Evolutionary conservation across 2,329 filamentous ascomycete genomes (phyloP).

Genomic region (Fusarium beomiforme): DNA sequence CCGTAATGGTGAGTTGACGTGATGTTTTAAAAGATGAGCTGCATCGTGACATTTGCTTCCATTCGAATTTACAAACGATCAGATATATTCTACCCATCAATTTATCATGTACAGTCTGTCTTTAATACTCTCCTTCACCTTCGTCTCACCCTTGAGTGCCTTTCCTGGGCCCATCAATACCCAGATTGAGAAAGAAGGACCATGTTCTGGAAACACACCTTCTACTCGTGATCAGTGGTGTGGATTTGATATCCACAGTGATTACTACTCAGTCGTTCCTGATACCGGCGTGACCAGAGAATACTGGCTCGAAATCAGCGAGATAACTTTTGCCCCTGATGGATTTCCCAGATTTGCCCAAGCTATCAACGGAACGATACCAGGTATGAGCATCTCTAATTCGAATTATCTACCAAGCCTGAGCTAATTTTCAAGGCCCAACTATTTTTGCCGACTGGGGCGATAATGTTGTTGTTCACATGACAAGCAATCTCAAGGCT

Average conservation of each 20-base stretch:
- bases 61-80: background rate
- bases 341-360: slow-evolving; percentile 54
- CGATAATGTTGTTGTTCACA: slow-evolving; percentile 59
- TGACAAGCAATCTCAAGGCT: slow-evolving; percentile 58
- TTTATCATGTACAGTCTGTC: slow-evolving; percentile 12
- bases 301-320: slow-evolving; percentile 57
- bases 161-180: slow-evolving; percentile 6
- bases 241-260: slow-evolving; percentile 58
- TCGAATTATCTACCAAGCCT: background rate
- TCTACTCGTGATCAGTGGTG: slow-evolving; percentile 55
- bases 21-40: slow-evolving; percentile 10
- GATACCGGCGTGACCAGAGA: slow-evolving; percentile 63
- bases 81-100: background rate
- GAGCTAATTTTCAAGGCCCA: slow-evolving; percentile 51
- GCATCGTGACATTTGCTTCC: background rate
- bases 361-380: slow-evolving; percentile 67
- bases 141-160: slow-evolving; percentile 1
- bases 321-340: slow-evolving; percentile 56
- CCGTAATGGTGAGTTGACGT: background rate
- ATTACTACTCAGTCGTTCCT: slow-evolving; percentile 54
- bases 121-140: background rate
- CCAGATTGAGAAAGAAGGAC: slow-evolving; percentile 2
- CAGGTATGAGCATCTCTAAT: slow-evolving; percentile 48
- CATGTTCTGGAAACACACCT: slow-evolving; percentile 44
- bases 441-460: slow-evolving; percentile 65